Percentiles rank a stretch among this genome's conserved stretches.
These are phyloP conservation scores for Dentipellis sp. DNA, from an alignment of 768 basidiomycete species.

Conservation along the genomic window DNA sequence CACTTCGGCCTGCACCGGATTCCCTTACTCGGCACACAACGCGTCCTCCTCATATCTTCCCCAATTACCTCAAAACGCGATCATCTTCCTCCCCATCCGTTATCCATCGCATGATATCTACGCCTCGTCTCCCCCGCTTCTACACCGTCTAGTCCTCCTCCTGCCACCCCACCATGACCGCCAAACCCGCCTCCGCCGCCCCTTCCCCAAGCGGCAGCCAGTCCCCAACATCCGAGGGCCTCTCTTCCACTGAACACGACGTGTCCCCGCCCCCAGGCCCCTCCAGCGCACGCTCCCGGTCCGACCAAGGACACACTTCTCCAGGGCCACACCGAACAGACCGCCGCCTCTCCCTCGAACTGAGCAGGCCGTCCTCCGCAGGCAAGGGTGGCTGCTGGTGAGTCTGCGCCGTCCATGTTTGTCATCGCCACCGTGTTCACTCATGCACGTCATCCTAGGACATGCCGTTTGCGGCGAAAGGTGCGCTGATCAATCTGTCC, in stretches of 20 bases:
- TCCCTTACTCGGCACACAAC: background rate
- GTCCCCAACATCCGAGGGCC: slow-evolving; percentile 10
- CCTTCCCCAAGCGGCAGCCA: slow-evolving; percentile 10
- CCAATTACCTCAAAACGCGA: background rate
- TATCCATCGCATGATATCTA: background rate
- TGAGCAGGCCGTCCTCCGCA: slow-evolving; percentile 9
- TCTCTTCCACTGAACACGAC: background rate
- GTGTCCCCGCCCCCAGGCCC: background rate
- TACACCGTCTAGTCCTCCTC: background rate
- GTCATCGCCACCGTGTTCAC: background rate
- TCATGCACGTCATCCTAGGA: slow-evolving; percentile 37
- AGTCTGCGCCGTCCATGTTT: background rate
- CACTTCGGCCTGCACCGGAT: background rate
- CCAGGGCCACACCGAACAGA: background rate
- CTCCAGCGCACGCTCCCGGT: slow-evolving; percentile 2
- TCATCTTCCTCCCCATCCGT: background rate
- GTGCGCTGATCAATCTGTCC: slow-evolving; percentile 27
- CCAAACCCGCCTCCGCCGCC: background rate
- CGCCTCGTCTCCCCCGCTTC: background rate
- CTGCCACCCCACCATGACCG: background rate
- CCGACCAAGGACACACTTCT: background rate
- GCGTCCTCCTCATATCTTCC: background rate
- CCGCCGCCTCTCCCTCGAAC: slow-evolving; percentile 10
- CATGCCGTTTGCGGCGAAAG: slow-evolving; percentile 76
- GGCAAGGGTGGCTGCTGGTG: slow-evolving; percentile 15